These are phyloP conservation scores for Sabuloglossum arenarium DNA, from an alignment of 495 filamentous ascomycete genomes.

Conservation along the genomic window DNA sequence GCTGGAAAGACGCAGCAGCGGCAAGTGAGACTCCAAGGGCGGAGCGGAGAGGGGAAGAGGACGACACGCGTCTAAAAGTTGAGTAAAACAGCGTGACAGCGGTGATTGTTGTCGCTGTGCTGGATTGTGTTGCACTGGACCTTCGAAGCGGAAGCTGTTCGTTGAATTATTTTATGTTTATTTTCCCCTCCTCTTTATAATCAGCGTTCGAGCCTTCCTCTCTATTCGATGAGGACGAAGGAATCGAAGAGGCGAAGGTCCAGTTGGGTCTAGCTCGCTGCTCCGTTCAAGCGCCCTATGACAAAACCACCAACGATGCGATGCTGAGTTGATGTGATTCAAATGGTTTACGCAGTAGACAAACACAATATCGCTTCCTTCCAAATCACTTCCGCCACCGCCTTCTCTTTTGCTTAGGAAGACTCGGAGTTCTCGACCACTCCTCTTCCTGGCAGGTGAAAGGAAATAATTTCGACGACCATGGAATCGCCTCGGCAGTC, in stretches of 20 bases:
- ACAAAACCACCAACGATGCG: background rate
- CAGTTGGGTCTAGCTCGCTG: background rate
- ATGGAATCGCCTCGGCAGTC: too few relatives aligned
- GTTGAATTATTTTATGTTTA: too few relatives aligned
- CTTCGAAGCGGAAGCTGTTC: too few relatives aligned
- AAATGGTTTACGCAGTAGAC: too few relatives aligned
- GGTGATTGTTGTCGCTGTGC: background rate
- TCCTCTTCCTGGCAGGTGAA: too few relatives aligned
- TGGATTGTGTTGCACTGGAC: background rate
- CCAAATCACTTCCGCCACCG: background rate
- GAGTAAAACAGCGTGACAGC: constrained; percentile 69
- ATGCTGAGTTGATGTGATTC: too few relatives aligned
- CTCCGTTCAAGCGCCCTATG: too few relatives aligned
- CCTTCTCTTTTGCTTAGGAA: background rate
- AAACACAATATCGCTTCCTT: background rate
- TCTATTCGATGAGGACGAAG: too few relatives aligned
- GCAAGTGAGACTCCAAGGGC: constrained; percentile 35
- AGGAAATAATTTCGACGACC: too few relatives aligned
- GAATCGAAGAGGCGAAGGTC: too few relatives aligned
- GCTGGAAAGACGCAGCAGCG: constrained; percentile 41
- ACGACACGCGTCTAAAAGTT: constrained; percentile 39
- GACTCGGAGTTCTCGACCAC: background rate
- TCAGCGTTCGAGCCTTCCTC: too few relatives aligned
- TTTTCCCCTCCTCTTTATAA: too few relatives aligned
- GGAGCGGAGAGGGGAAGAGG: constrained; percentile 36